phyloP scores from a whole-genome alignment of 2,329 filamentous ascomycete genomes.

The Cytospora piceae region DNA sequence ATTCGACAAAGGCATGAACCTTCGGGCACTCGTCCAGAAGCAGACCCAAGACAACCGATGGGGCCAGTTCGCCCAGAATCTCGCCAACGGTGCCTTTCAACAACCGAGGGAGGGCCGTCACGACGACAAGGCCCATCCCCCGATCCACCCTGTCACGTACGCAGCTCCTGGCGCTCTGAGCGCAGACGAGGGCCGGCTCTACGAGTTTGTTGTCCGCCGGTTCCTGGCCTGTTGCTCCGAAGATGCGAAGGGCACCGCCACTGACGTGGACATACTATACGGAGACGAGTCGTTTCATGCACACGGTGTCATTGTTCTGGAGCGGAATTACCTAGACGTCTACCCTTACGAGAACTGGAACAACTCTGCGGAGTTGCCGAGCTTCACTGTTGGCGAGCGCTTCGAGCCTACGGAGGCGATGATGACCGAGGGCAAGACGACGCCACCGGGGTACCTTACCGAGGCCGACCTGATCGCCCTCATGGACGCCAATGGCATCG shows the following conservation, averaged over 20 bases:
- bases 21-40: conserved; percentile 78
- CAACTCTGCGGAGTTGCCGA: conserved; percentile 79
- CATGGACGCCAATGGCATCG: conserved; percentile 98
- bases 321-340: conserved; percentile 92
- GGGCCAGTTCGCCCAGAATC: conserved; percentile 77
- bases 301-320: conserved; percentile 81
- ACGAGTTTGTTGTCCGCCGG: conserved; percentile 88
- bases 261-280: conserved; percentile 82
- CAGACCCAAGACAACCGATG: conserved; percentile 77
- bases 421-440: conserved; percentile 90
- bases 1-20: conserved; percentile 87
- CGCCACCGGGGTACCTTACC: conserved; percentile 82
- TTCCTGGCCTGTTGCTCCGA: conserved; percentile 96
- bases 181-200: conserved; percentile 74
- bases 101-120: conserved; percentile 82
- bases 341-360: conserved; percentile 98
- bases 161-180: conserved; percentile 67
- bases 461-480: conserved; percentile 94
- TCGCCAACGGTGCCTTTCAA: conserved; percentile 76
- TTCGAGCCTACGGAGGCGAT: conserved; percentile 89
- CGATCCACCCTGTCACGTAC: conserved; percentile 94
- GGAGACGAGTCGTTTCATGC: conserved; percentile 82
- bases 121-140: conserved; percentile 96
- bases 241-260: conserved; percentile 85
- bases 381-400: conserved; percentile 75